Percentiles rank a stretch among this genome's conserved stretches.
Conservation (phyloP, 176 grass and related monocot species). For the Ensete ventricosum region DNA sequence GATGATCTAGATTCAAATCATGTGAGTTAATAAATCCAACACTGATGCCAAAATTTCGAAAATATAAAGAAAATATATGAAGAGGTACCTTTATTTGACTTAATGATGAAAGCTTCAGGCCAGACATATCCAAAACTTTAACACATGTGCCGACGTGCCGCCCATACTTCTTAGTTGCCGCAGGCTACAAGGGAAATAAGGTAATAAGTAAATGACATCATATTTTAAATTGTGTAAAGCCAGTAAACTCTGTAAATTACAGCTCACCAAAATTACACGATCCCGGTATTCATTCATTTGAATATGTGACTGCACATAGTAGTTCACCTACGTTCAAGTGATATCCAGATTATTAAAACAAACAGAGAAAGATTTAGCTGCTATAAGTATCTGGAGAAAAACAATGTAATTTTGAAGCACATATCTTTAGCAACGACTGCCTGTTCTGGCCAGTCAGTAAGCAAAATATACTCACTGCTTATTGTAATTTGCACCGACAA, state of each 20-base stretch:
- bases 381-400: constrained; percentile 27
- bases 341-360: not conserved
- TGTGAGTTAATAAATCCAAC: not conserved
- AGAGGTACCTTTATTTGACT: constrained; percentile 69
- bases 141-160: constrained; percentile 53
- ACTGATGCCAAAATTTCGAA: not conserved
- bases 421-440: no score
- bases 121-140: constrained; percentile 97
- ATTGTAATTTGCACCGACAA: no score
- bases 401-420: not conserved
- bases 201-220: constrained; percentile 14
- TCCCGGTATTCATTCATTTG: constrained; percentile 95
- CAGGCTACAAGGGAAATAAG: constrained; percentile 45
- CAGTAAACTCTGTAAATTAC: not conserved
- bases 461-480: no score
- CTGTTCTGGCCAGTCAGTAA: no score
- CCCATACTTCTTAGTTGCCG: constrained; percentile 41
- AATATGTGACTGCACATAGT: constrained; percentile 93
- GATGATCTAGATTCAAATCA: not conserved
- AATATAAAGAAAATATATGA: not conserved
- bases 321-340: constrained; percentile 44
- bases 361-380: constrained; percentile 4
- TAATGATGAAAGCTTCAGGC: constrained; percentile 73
- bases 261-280: constrained; percentile 76
- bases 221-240: constrained; percentile 1